Conservation (phyloP, 148 eudicot genomes). For the Cornus florida region DNA sequence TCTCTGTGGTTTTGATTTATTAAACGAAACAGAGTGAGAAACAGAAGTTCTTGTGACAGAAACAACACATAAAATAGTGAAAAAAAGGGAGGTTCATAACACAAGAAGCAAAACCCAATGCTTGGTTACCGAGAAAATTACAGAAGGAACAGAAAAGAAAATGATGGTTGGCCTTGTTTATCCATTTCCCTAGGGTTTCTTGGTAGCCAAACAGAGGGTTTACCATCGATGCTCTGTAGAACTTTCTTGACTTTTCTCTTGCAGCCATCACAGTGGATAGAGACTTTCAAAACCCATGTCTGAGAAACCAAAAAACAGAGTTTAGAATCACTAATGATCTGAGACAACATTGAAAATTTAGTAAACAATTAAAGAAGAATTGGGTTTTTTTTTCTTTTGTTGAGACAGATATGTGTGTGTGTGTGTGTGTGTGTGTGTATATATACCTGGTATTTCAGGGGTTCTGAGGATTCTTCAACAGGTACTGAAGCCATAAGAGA, state of each 20-base stretch:
- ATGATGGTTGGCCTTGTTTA: background rate
- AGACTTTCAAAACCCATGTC: slow-evolving; percentile 78
- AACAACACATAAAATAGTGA: no score
- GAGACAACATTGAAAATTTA: background rate
- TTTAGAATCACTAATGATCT: background rate
- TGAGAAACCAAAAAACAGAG: slow-evolving; percentile 20
- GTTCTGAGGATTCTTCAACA: slow-evolving; percentile 16
- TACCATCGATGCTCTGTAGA: slow-evolving; percentile 68
- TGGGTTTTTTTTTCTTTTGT: background rate
- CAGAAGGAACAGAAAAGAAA: slow-evolving; percentile 6
- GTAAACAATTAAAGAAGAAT: background rate
- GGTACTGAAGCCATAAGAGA: slow-evolving; percentile 16
- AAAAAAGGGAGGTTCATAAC: background rate
- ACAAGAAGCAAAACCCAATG: background rate
- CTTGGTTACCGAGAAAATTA: background rate
- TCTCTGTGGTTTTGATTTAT: no score
- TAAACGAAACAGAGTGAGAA: no score
- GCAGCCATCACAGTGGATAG: slow-evolving; percentile 86
- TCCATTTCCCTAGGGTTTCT: background rate
- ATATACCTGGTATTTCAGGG: slow-evolving; percentile 23
- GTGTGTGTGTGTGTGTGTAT: no score
- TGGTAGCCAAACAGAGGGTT: background rate
- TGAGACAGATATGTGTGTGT: no score
- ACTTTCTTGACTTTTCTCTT: slow-evolving; percentile 74
- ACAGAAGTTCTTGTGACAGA: no score